A percentile compares a stretch with the other conserved stretches of the same genome.
Conservation (phyloP, 2,329 filamentous ascomycete genomes). For the Aspergillus intermedius region DNA sequence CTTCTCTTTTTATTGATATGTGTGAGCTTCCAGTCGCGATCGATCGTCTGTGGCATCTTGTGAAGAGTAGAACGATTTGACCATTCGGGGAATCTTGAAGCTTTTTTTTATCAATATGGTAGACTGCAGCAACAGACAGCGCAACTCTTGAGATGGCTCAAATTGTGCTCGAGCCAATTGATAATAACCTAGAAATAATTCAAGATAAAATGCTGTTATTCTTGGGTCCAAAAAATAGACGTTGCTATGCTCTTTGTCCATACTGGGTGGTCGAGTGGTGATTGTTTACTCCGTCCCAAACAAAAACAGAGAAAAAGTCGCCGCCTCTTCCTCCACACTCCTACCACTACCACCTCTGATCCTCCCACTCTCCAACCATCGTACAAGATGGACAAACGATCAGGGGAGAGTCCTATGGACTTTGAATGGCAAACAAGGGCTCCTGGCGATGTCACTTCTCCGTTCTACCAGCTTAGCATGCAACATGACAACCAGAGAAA, state of each 20-base stretch:
- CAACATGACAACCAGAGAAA: slow-evolving; percentile 38
- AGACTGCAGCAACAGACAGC: too few relatives aligned
- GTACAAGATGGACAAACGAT: slow-evolving; percentile 31
- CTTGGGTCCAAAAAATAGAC: background rate
- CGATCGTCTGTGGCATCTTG: too few relatives aligned
- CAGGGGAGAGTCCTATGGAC: slow-evolving; percentile 46
- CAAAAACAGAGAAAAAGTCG: background rate
- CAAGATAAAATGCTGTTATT: background rate
- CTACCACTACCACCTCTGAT: slow-evolving; percentile 6
- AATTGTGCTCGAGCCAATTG: too few relatives aligned
- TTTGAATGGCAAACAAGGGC: slow-evolving; percentile 44
- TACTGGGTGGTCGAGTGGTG: background rate
- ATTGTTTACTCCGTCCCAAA: slow-evolving; percentile 1
- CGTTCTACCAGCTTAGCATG: slow-evolving; percentile 43
- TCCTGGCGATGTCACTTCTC: slow-evolving; percentile 41
- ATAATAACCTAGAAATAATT: background rate
- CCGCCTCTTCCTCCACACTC: slow-evolving; percentile 17
- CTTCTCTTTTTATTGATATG: background rate
- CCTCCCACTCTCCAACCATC: slow-evolving; percentile 4
- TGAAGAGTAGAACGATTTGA: too few relatives aligned
- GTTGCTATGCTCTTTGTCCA: background rate
- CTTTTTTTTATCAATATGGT: too few relatives aligned
- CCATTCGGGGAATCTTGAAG: too few relatives aligned
- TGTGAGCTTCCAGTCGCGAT: too few relatives aligned
- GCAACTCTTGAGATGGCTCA: too few relatives aligned